Base-by-base conservation (phyloP, 2,329 filamentous ascomycete species). In the Trichoderma citrinoviride region DNA sequence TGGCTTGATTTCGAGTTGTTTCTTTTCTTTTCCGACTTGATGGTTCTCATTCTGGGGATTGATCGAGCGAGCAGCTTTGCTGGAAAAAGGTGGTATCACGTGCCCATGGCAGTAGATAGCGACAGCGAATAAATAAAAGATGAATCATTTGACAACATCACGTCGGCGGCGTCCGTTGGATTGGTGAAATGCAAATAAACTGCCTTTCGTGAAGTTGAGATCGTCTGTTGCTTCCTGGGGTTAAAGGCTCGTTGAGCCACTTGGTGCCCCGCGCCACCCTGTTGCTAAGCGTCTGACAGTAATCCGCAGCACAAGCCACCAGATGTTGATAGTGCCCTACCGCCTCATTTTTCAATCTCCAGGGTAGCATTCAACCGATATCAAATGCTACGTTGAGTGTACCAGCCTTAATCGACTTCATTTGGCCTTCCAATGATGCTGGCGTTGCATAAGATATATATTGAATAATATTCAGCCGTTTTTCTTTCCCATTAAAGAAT, bases 211-310 rank as follows among this genome's bases (percentile, higher is more conserved):
- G 40, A 46, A 62, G 58, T 62, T 49, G 46, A 37, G 49, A 5
- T 40, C 7, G 57, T 17, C 19, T 37, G 33, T 12, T 49, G 19
- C 23, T 44, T 33, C 53, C 58, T 54, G 19, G 40, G 37, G n/a
- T n/a, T 52, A 7, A 52, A n/a, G 23, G 33, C n/a, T 43, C n/a
- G n/a, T 52, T 46, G 49, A 62, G 58, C 58, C 58, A 54, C 49
- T 6, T 0, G 3, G 6, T 52, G 37, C 61, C 61, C 61, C 61
- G 53, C 61, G 61, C 53, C 43, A 43, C 41, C 27, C 61, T 37
- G 46, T 58, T 41, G 53, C 43, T 58, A 64, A 64, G 53, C 49
- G 33, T 52, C 44, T 64, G 53, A 52, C 61, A 52, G 44, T 5
- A 25, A 27, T 50, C 21, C 14, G 19, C 27, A 6, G 17, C 29